Evolutionary conservation across 768 basidiomycete species (phyloP), one percentile per base, ranked within the genome.

Genomic region (Amanita fuliginea): DNA sequence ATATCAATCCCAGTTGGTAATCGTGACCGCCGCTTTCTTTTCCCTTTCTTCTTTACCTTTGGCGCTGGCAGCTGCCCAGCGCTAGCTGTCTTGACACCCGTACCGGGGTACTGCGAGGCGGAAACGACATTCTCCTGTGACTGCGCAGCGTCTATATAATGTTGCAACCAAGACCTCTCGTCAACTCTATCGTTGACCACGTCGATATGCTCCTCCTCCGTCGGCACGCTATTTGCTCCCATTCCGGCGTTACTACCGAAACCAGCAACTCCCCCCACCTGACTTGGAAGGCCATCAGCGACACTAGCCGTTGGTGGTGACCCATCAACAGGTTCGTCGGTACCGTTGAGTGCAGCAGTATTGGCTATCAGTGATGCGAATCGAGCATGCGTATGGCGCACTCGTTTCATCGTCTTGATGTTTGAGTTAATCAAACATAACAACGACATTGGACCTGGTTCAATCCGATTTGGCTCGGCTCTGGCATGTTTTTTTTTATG

Each of bases 381-480:
- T 57, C 81, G 83, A 51, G 76, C 68, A 59, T 92, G 86, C 0
- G 82, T 86, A 53, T 77, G 75, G 47, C 86, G 71, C 26, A 91
- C 74, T 21, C 82, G 75, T 51, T 81, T 78, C 67, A 90, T 74
- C 2, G 84, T 84, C 55, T 73, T 77, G 51, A 91, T 78, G 58
- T 91, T 91, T 46, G 68, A 69, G 60, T 85, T 88, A 81, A 91
- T 88, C 47, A 81, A 57, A 13, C 65, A 66, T n/a, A 88, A 67
- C 16, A 91, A 64, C 26, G 40, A 49, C 5, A 22, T 21, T 13
- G 39, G 39, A 6, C 39, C 28, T 13, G 39, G 7, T 16, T 41
- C 47, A 11, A 49, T 21, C 14, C 36, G 28, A n/a, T 37, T 40
- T 42, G 47, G 36, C n/a, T 49, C 47, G 24, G 8, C 4, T 33